phyloP scores from a whole-genome alignment of 768 basidiomycete genomes.

The Leccinum disarticulatum region DNA sequence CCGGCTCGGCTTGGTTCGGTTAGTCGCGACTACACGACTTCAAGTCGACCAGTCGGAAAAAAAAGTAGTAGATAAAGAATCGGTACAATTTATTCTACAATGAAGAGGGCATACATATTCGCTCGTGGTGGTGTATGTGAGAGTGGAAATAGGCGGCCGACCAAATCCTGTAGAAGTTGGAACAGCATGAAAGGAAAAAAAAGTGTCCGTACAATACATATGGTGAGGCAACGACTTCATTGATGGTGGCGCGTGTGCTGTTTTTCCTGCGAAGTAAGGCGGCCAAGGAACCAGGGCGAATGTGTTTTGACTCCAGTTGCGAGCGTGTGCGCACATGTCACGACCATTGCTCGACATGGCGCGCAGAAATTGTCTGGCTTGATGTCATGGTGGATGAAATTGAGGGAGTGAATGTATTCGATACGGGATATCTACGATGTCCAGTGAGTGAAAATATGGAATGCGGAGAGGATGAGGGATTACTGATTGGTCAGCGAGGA shows the following conservation, averaged over 20 bases:
- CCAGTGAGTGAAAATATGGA: slow-evolving; percentile 42
- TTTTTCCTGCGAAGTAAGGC: slow-evolving; percentile 19
- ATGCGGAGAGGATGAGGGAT: not conserved
- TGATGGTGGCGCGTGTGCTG: slow-evolving; percentile 26
- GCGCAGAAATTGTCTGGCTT: slow-evolving; percentile 84
- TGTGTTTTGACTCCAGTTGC: slow-evolving; percentile 21
- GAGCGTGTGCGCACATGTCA: slow-evolving; percentile 9
- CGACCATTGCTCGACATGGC: slow-evolving; percentile 19
- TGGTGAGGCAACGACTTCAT: slow-evolving; percentile 41
- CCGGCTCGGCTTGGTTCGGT: no score
- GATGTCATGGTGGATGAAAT: slow-evolving; percentile 97
- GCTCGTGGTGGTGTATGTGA: slow-evolving; percentile 31
- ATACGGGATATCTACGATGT: slow-evolving; percentile 86
- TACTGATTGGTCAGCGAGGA: slow-evolving; percentile 95
- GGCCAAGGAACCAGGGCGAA: slow-evolving; percentile 15
- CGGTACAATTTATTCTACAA: no score
- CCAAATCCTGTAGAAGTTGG: slow-evolving; percentile 13
- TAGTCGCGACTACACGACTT: no score
- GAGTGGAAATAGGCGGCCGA: slow-evolving; percentile 34
- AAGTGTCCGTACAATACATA: slow-evolving; percentile 70
- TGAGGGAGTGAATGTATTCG: slow-evolving; percentile 99
- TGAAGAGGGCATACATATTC: no score
- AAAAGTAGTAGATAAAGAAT: no score
- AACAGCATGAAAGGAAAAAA: slow-evolving; percentile 57
- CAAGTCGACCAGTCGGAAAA: no score